A percentile compares a stretch with the other conserved stretches of the same genome.
Evolutionary conservation across 2,329 filamentous ascomycete genomes (phyloP).

Genomic region (Coniochaeta pulveracea): DNA sequence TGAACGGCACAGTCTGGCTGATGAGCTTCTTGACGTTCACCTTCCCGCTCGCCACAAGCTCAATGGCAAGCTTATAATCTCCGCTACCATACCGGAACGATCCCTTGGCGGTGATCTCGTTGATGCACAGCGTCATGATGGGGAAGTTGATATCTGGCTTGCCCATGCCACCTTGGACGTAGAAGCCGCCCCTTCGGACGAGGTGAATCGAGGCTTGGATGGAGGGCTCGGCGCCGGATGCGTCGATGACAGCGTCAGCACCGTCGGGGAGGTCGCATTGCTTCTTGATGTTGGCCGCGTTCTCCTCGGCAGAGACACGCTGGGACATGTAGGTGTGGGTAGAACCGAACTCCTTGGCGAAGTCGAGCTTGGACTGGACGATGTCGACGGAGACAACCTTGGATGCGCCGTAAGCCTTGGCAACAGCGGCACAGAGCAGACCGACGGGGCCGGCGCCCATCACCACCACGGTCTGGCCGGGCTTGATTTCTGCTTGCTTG

Average conservation of each 20-base stretch:
- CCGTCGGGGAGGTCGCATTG: conserved; percentile 53
- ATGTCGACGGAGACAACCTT: conserved; percentile 86
- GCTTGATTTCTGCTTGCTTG: conserved; percentile 58
- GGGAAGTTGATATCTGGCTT: conserved; percentile 80
- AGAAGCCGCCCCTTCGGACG: conserved; percentile 60
- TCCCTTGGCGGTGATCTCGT: conserved; percentile 79
- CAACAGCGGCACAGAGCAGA: conserved; percentile 76
- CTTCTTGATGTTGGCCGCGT: conserved; percentile 56
- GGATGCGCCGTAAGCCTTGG: conserved; percentile 71
- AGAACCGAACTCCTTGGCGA: conserved; percentile 62
- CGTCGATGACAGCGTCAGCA: conserved; percentile 71
- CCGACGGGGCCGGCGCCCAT: conserved; percentile 86
- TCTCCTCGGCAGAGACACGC: conserved; percentile 55
- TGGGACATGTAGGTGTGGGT: conserved; percentile 59
- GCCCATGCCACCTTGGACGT: conserved; percentile 86
- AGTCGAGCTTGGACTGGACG: conserved; percentile 64
- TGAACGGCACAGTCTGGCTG: conserved; percentile 65
- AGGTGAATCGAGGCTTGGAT: conserved; percentile 66
- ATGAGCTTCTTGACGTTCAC: conserved; percentile 78
- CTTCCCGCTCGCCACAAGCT: conserved; percentile 60
- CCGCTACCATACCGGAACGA: conserved; percentile 84
- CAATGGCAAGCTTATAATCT: conserved; percentile 76
- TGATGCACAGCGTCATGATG: conserved; percentile 79
- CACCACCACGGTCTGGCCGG: conserved; percentile 68
- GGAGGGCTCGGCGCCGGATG: conserved; percentile 65